These are phyloP conservation scores for Colletotrichum orchidophilum DNA, from an alignment of 2,329 filamentous ascomycete genomes.

Conservation along the genomic window DNA sequence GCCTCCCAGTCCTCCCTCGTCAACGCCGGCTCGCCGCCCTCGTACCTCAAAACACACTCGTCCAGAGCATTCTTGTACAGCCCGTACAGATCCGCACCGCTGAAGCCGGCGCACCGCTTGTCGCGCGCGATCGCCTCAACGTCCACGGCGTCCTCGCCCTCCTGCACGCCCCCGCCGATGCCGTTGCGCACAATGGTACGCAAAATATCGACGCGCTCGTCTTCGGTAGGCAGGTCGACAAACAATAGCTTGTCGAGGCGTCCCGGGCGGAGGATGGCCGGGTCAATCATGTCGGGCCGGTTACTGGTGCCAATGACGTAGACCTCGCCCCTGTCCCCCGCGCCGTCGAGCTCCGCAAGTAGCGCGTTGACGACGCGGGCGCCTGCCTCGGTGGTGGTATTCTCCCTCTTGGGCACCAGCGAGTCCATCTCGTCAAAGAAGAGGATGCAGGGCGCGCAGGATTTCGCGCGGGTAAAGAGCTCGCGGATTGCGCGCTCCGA, in stretches of 20 bases:
- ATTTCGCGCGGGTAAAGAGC: slow-evolving; percentile 88
- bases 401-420: slow-evolving; percentile 84
- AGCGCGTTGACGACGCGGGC: slow-evolving; percentile 94
- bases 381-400: slow-evolving; percentile 80
- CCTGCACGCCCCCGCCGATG: slow-evolving; percentile 42
- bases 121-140: slow-evolving; percentile 74
- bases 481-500: slow-evolving; percentile 92
- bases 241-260: slow-evolving; percentile 89
- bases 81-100: slow-evolving; percentile 69
- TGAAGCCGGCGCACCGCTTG: slow-evolving; percentile 77
- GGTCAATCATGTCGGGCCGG: slow-evolving; percentile 94
- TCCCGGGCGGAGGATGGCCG: slow-evolving; percentile 91
- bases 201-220: slow-evolving; percentile 88
- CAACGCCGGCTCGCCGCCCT: slow-evolving; percentile 44
- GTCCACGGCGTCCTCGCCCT: slow-evolving; percentile 49
- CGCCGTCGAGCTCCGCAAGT: slow-evolving; percentile 91
- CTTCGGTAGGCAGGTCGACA: slow-evolving; percentile 82
- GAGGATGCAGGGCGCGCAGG: slow-evolving; percentile 89
- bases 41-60: slow-evolving; percentile 43
- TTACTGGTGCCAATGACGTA: slow-evolving; percentile 97
- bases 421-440: slow-evolving; percentile 94
- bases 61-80: slow-evolving; percentile 57
- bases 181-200: slow-evolving; percentile 68
- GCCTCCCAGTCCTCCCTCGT: slow-evolving; percentile 60
- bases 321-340: slow-evolving; percentile 82